phyloP scores from a whole-genome alignment of 176 grass and related monocot genomes.

The Neostapfia colusana region DNA sequence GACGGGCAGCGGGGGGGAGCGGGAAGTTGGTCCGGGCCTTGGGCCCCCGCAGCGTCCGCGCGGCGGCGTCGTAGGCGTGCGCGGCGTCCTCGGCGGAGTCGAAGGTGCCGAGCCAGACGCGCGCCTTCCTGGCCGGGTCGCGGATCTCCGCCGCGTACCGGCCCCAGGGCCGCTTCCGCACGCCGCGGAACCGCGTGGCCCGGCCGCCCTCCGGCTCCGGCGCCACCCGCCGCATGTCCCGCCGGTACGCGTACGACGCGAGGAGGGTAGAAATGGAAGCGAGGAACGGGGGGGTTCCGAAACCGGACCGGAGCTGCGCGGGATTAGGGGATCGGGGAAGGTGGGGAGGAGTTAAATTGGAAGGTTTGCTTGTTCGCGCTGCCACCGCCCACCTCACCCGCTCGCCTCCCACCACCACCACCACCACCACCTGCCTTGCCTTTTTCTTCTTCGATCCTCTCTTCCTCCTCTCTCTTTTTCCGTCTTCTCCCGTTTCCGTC shows the following conservation, averaged over 20 bases:
- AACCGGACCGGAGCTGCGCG: background rate
- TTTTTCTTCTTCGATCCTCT: background rate
- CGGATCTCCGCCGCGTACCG: slow-evolving; percentile 84
- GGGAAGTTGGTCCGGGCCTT: slow-evolving; percentile 84
- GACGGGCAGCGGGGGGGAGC: background rate
- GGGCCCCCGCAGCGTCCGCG: slow-evolving; percentile 56
- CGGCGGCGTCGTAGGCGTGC: slow-evolving; percentile 65
- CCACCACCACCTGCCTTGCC: background rate
- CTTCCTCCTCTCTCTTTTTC: background rate
- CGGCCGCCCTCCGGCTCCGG: background rate
- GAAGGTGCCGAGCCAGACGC: slow-evolving; percentile 77
- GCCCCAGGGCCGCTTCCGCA: slow-evolving; percentile 78
- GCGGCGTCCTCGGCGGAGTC: slow-evolving; percentile 77
- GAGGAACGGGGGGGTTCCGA: background rate
- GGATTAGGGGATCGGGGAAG: background rate
- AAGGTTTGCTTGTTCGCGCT: slow-evolving; percentile 48
- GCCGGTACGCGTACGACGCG: background rate
- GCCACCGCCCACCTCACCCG: slow-evolving; percentile 35
- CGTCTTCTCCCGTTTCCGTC: background rate
- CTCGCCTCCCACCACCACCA: slow-evolving; percentile 16
- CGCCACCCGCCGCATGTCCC: slow-evolving; percentile 25
- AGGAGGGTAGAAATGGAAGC: background rate
- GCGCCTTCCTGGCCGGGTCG: slow-evolving; percentile 64
- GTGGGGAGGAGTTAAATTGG: slow-evolving; percentile 46
- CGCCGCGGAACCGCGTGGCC: slow-evolving; percentile 55